Conservation (phyloP, 2,329 filamentous ascomycete species). For the Triangularia verruculosa region DNA sequence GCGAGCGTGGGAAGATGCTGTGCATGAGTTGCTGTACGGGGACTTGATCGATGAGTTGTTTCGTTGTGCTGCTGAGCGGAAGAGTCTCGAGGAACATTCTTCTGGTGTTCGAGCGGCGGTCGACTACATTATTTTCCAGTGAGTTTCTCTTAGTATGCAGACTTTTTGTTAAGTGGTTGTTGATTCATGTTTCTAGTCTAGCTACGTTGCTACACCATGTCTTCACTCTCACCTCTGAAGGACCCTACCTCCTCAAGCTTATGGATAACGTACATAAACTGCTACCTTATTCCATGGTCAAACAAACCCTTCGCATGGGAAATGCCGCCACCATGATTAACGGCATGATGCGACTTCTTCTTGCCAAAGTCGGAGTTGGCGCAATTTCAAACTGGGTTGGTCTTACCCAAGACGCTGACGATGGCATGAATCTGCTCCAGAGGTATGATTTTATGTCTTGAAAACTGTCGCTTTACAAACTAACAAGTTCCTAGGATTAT, state of each 20-base stretch:
- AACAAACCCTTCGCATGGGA: conserved; percentile 70
- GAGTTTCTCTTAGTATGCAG: conserved; percentile 32
- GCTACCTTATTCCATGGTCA: conserved; percentile 67
- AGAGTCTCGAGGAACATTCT: conserved; percentile 62
- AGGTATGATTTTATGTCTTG: conserved; percentile 32
- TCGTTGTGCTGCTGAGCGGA: conserved; percentile 55
- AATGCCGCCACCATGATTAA: conserved; percentile 82
- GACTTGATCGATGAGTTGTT: conserved; percentile 64
- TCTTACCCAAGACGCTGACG: conserved; percentile 65
- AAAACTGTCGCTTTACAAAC: not conserved
- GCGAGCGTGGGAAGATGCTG: conserved; percentile 63
- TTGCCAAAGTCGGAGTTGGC: conserved; percentile 74
- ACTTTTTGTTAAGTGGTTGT: not conserved
- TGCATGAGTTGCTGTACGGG: conserved; percentile 66
- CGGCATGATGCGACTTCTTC: conserved; percentile 66
- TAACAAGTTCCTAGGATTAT: conserved; percentile 70
- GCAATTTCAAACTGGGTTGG: conserved; percentile 78
- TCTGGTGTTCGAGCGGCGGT: conserved; percentile 60
- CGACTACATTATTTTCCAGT: conserved; percentile 69
- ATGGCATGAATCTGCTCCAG: conserved; percentile 79
- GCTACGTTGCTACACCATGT: conserved; percentile 71
- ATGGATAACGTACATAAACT: conserved; percentile 68
- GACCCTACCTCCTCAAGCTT: conserved; percentile 69
- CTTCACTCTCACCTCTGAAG: conserved; percentile 70
- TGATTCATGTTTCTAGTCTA: conserved; percentile 34